Percentiles rank a stretch among this genome's conserved stretches.
Evolutionary conservation across 73 alveolate genomes (phyloP).

Genomic region (Paraurostyla sp.): DNA sequence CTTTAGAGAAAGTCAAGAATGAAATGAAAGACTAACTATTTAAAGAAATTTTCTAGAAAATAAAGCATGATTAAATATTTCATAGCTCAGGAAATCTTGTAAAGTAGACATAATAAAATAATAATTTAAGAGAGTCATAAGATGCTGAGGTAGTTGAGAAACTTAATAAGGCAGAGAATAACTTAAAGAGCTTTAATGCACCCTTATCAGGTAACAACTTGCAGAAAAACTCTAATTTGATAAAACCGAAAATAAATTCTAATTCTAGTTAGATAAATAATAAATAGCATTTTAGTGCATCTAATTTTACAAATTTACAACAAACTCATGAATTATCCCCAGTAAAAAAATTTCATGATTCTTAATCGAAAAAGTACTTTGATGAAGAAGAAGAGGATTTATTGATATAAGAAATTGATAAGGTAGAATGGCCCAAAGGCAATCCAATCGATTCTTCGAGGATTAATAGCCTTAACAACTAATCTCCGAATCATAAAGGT

Average conservation of each 20-base stretch:
- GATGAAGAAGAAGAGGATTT: not conserved
- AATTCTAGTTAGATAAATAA: not conserved
- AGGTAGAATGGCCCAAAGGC: not conserved
- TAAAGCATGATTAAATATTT: not conserved
- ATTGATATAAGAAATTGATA: not conserved
- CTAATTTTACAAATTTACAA: no score
- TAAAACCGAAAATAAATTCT: not conserved
- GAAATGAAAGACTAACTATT: not conserved
- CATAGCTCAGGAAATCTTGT: not conserved
- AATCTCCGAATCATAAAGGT: not conserved
- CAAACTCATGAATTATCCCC: not conserved
- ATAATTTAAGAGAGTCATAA: not conserved
- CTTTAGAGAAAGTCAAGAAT: not conserved
- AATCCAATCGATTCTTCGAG: conserved; percentile 11
- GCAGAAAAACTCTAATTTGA: not conserved
- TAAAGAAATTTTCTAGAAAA: not conserved
- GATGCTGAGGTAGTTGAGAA: not conserved
- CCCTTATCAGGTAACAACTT: not conserved
- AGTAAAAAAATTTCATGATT: not conserved
- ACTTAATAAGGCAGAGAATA: not conserved
- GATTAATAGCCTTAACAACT: not conserved
- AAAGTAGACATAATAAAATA: not conserved
- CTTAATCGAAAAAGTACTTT: not conserved
- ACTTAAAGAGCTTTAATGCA: not conserved
- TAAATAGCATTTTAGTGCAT: no score